A percentile compares a stretch with the other conserved stretches of the same genome.
phyloP scores from a whole-genome alignment of 1,284 basidiomycete genomes.

The Pseudozyma sp. region DNA sequence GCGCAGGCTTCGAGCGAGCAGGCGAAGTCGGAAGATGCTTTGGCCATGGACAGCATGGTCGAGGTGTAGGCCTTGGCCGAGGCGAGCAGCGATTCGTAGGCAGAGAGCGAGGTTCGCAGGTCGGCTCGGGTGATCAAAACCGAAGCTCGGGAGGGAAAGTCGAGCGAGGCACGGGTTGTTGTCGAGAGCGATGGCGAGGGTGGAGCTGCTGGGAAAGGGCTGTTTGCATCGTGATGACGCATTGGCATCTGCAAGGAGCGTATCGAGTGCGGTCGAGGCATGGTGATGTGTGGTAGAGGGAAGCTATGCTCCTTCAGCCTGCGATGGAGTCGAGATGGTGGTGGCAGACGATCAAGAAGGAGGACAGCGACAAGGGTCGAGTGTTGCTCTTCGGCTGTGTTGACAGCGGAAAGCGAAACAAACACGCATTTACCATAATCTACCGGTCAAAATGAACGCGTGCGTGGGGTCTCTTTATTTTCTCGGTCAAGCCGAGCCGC shows the following conservation, averaged over 20 bases:
- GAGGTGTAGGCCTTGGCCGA: conserved; percentile 85
- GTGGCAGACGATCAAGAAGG: background rate
- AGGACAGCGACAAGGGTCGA: background rate
- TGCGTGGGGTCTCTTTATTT: no score
- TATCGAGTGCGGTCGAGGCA: conserved; percentile 43
- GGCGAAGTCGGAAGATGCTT: conserved; percentile 86
- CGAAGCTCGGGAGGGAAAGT: conserved; percentile 76
- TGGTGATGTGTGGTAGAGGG: background rate
- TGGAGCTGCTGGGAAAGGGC: conserved; percentile 24
- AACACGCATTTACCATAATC: no score
- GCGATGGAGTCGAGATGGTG: background rate
- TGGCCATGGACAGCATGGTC: conserved; percentile 84
- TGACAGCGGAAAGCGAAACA: background rate
- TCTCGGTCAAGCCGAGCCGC: no score
- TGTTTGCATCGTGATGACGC: conserved; percentile 19
- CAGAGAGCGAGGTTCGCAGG: conserved; percentile 79
- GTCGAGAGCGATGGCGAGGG: conserved; percentile 51
- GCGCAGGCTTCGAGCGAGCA: conserved; percentile 72
- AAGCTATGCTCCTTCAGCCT: no score
- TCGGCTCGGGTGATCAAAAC: conserved; percentile 85
- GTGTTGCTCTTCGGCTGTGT: background rate
- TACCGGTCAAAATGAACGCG: no score
- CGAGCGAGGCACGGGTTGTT: conserved; percentile 72
- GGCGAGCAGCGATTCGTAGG: conserved; percentile 85
- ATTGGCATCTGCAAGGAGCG: conserved; percentile 35